Evolutionary conservation across 257 asterid genomes (phyloP).

Genomic region (Plantago elongata): DNA sequence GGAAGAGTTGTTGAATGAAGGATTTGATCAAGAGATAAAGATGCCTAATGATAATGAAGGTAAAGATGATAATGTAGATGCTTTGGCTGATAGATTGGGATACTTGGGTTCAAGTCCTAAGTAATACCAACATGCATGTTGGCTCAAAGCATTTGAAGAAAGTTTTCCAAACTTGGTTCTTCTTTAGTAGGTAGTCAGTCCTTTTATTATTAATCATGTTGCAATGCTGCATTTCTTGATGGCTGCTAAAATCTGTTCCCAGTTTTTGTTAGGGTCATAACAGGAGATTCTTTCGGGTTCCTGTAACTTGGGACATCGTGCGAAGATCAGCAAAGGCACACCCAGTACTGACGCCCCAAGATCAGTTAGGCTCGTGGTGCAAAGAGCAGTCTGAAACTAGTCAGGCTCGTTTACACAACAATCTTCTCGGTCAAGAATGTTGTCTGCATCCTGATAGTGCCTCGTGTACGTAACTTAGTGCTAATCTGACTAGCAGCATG

Average conservation of each 20-base stretch:
- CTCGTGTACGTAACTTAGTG: background rate
- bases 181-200: background rate
- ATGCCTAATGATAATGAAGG: conserved; percentile 15
- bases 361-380: no score
- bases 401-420: background rate
- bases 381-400: no score
- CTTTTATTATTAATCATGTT: background rate
- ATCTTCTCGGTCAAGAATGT: background rate
- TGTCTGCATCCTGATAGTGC: background rate
- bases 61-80: conserved; percentile 46
- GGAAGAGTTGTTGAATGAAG: conserved; percentile 71
- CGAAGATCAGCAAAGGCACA: background rate
- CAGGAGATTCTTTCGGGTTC: background rate
- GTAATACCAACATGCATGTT: conserved; percentile 7
- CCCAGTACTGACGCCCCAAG: no score
- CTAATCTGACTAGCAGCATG: no score
- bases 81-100: conserved; percentile 56
- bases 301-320: background rate
- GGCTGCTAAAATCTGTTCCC: background rate
- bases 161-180: background rate
- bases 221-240: background rate
- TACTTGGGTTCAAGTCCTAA: conserved; percentile 49
- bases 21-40: conserved; percentile 31
- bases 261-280: conserved; percentile 1
- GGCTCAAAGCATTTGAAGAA: background rate